Evolutionary conservation across 2,329 filamentous ascomycete species (phyloP).

Genomic region (Colletotrichum sp.): DNA sequence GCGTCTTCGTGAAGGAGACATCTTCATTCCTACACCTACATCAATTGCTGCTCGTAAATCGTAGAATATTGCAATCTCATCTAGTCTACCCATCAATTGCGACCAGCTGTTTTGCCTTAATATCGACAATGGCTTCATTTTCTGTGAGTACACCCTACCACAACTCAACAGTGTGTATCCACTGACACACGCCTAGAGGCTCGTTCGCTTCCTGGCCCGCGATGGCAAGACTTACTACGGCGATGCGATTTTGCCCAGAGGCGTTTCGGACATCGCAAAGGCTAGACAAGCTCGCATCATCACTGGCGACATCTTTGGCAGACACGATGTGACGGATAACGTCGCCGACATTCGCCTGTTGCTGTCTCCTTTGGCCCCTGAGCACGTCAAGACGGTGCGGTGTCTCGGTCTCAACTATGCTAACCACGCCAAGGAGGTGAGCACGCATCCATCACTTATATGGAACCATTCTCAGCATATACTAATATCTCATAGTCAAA

Average conservation of each 20-base stretch:
- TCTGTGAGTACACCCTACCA: conserved; percentile 40
- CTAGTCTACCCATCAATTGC: background rate
- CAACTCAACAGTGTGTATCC: background rate
- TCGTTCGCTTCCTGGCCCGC: conserved; percentile 75
- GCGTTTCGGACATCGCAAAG: conserved; percentile 65
- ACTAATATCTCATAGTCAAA: conserved; percentile 49
- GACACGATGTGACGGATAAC: conserved; percentile 67
- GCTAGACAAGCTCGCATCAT: conserved; percentile 67
- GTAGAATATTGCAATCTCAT: background rate
- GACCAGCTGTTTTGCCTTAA: background rate
- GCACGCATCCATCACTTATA: background rate
- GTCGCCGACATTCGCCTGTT: conserved; percentile 60
- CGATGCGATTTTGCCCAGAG: conserved; percentile 71
- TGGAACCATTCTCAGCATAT: background rate
- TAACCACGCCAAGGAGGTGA: conserved; percentile 70
- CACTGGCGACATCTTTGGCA: conserved; percentile 69
- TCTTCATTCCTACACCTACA: background rate
- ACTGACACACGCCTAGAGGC: conserved; percentile 52
- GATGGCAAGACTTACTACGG: conserved; percentile 76
- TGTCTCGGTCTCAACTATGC: conserved; percentile 77
- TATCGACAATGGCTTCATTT: conserved; percentile 32
- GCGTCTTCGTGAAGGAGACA: background rate
- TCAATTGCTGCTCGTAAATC: background rate
- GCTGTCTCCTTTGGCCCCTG: conserved; percentile 66
- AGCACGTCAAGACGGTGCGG: conserved; percentile 70